Base-by-base conservation (phyloP, 352 stramenopile genomes). In the Blastocystis sp. region DNA sequence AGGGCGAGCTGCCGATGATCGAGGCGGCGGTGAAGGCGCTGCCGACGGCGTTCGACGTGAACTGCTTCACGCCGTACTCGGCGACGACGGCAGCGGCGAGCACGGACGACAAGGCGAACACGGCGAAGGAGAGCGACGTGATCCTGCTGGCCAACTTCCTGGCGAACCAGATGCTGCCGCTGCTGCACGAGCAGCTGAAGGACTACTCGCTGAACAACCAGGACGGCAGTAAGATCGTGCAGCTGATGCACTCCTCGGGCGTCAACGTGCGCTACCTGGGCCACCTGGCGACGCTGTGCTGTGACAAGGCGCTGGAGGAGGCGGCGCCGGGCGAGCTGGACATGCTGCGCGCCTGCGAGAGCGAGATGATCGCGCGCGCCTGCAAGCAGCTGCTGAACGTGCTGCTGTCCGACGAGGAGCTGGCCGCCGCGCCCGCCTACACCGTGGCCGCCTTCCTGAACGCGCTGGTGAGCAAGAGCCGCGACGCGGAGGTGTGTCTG, bases 81-180 rank as follows among this genome's bases (percentile, higher is more conserved):
- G 38, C n/a, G 9, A 60, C 77, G 10, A 78, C 53, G 14, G 45
- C 48, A 1, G 60, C 62, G 19, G 40, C 23, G n/a, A 87, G 21
- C 28, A 52, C 34, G 17, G 48, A 81, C 7, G 64, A 74, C 14
- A 71, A 71, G 21, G 48, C 70, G 48, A 64, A 62, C 11, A 86
- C 76, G 2, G 48, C 40, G 21, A 40, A 80, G 40, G 76, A 86
- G 62, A 86, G 19, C 11, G 48, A 74, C 52, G 76, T 86, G 59
- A 43, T 87, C 45, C 40, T 78, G 65, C 65, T 87, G 65, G 38
- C n/a, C n/a, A 87, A 87, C 77, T 87, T 78, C 77, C 43, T 87
- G 40, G 41, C 61, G 38, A 28, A 23, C 34, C 70, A 81, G 70
- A 52, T 62, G 28, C 38, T 81, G 3, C 70, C 70, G 4, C 14